Base-by-base conservation (phyloP, 2,329 filamentous ascomycete species). In the Colletotrichum lupini region DNA sequence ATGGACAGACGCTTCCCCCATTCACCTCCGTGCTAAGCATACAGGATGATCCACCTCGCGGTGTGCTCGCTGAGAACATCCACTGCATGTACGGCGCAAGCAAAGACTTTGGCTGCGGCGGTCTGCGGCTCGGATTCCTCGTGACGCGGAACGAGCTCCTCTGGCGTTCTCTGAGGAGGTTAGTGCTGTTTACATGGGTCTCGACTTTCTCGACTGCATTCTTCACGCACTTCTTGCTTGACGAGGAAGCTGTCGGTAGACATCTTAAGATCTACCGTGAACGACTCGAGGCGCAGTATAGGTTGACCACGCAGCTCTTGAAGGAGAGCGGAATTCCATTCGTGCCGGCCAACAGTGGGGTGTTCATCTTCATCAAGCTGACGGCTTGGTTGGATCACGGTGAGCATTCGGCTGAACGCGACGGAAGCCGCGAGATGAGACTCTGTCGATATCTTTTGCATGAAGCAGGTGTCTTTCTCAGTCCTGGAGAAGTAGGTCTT, bases 11-110 rank as follows among this genome's bases (percentile, higher is more conserved):
- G 9, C 6, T 26, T 22, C 14, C 24, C 2, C 26, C 46, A 9
- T 57, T 65, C 46, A 73, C 60, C 8, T 70, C 71, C n/a, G 55
- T 69, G n/a, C 49, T 73, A 5, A 52, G 61, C 42, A 64, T 73
- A 56, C 52, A 12, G 19, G 61, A 37, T 16, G 61, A 59, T 5
- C 62, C 46, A 5, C 30, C 42, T 6, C 28, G n/a, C n/a, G 56
- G 60, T 4, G 30, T 69, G 6, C 35, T 56, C n/a, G 42, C 55
- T 3, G 60, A 66, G 4, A 70, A 73, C 12, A 16, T 65, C 2
- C 61, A 70, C 67, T 70, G 56, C 49, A 30, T 70, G 24, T 70
- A 69, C 37, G 46, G 70, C 26, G 28, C 46, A 11, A 65, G 69
- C 37, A 69, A 73, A 46, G 60, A 65, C 65, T 69, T 69, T 59